These are phyloP conservation scores for Debaryomyces subglobosus DNA, from an alignment of 1,139 yeast species.

Conservation along the genomic window DNA sequence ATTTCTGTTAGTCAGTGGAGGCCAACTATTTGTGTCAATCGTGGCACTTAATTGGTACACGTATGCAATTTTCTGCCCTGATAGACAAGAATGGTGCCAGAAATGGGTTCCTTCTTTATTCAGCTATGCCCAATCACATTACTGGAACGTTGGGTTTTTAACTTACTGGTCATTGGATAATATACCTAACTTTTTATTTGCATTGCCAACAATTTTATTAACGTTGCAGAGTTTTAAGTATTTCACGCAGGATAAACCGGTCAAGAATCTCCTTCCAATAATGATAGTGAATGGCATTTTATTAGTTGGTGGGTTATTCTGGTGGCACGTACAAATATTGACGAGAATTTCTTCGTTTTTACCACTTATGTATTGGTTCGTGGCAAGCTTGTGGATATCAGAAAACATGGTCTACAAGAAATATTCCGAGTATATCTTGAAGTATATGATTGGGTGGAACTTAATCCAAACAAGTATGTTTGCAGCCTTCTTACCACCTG, in stretches of 20 bases:
- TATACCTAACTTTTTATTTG: slow-evolving; percentile 82
- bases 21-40: slow-evolving; percentile 50
- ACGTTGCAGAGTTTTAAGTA: slow-evolving; percentile 31
- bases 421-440: slow-evolving; percentile 26
- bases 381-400: slow-evolving; percentile 43
- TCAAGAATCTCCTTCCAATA: slow-evolving; percentile 33
- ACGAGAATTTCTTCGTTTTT: slow-evolving; percentile 77
- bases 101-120: slow-evolving; percentile 61
- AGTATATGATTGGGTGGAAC: slow-evolving; percentile 56
- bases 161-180: slow-evolving; percentile 81
- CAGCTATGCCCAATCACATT: slow-evolving; percentile 72
- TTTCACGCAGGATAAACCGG: slow-evolving; percentile 40
- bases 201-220: slow-evolving; percentile 63
- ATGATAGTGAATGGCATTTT: slow-evolving; percentile 44
- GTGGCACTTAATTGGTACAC: slow-evolving; percentile 54
- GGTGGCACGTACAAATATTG: slow-evolving; percentile 86
- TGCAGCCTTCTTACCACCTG: slow-evolving; percentile 76
- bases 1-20: slow-evolving; percentile 55
- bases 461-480: slow-evolving; percentile 62
- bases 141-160: slow-evolving; percentile 86
- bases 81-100: slow-evolving; percentile 79
- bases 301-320: slow-evolving; percentile 53
- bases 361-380: slow-evolving; percentile 76
- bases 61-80: slow-evolving; percentile 64
- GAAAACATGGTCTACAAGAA: slow-evolving; percentile 12